Base-by-base conservation (phyloP, 78 protist species). In the Protostelium mycophagum region DNA sequence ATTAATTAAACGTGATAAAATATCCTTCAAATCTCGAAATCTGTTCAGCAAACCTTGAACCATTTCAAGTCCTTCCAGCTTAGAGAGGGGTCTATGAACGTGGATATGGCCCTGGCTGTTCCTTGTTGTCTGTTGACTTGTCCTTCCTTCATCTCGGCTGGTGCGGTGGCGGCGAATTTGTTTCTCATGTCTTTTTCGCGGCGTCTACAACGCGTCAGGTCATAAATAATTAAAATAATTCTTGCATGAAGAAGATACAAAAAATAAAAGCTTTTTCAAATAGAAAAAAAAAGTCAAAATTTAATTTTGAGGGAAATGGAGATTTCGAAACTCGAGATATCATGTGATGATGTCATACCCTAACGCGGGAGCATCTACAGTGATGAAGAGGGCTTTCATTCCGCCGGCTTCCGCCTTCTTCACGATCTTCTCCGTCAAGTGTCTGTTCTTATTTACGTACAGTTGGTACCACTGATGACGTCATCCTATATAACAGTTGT, bases 301-400 rank as follows among this genome's bases (percentile, higher is more conserved):
- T n/a, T n/a, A n/a, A n/a, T n/a, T n/a, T n/a, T n/a, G n/a, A n/a
- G n/a, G n/a, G n/a, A n/a, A n/a, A n/a, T n/a, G n/a, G n/a, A n/a
- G n/a, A n/a, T n/a, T n/a, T n/a, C n/a, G n/a, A n/a, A n/a, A n/a
- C 31, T 51, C 73, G 73, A 25, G 73, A 51, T 51, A 5, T 51
- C 16, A 51, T 51, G 5, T 51, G 73, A 51, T 25, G 73, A 25
- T 5, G 16, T 25, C 5, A 25, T 16, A 51, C 73, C 97, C 97
- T 1, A 96, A 83, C n/a, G 84, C 85, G 34, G 97, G 96, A 23
- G 96, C 87, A 39, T 95, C 97, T 9, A 95, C 95, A 28, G 97
- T 94, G 34, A 96, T 34, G 37, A 91, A 90, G 0, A 96, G 31
- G 0, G 93, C 94, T 1, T 85, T 86, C 86, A 83, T 95, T 23